Conservation (phyloP, 768 basidiomycete species). For the Nidularia sp. region DNA sequence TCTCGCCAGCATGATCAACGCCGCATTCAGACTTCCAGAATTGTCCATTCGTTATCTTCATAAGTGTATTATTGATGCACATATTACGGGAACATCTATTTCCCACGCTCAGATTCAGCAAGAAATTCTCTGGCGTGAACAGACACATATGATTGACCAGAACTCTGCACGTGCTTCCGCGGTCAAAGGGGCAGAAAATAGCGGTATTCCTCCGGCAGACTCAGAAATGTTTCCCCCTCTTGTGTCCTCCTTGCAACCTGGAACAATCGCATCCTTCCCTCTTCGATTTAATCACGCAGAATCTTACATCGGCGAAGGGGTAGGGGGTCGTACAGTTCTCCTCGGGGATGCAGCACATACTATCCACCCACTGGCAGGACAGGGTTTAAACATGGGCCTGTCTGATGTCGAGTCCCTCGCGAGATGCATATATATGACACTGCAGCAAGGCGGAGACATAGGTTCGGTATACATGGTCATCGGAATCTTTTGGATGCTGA, state of each 20-base stretch:
- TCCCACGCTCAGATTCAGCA: constrained; percentile 45
- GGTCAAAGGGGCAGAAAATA: constrained; percentile 16
- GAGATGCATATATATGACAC: constrained; percentile 53
- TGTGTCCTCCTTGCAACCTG: constrained; percentile 64
- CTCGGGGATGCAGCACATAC: constrained; percentile 97
- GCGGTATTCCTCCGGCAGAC: constrained; percentile 61
- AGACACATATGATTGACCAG: constrained; percentile 59
- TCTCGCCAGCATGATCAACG: constrained; percentile 78
- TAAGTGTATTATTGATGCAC: constrained; percentile 51
- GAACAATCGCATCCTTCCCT: constrained; percentile 86
- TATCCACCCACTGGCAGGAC: constrained; percentile 91
- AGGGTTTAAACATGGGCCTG: constrained; percentile 93
- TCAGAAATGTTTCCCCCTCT: constrained; percentile 70
- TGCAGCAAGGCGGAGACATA: constrained; percentile 72
- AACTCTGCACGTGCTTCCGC: constrained; percentile 61
- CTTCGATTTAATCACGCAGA: constrained; percentile 85
- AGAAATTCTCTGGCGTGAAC: constrained; percentile 73
- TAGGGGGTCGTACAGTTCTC: constrained; percentile 70
- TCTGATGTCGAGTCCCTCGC: constrained; percentile 77
- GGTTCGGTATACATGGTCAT: constrained; percentile 34
- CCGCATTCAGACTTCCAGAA: constrained; percentile 82
- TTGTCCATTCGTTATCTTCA: constrained; percentile 69
- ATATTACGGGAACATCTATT: constrained; percentile 38
- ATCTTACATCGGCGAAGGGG: constrained; percentile 73
- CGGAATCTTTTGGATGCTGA: no score